Percentiles rank a stretch among this genome's conserved stretches.
Conservation (phyloP, 805 yeast genomes). For the Hanseniaspora valbyensis region DNA sequence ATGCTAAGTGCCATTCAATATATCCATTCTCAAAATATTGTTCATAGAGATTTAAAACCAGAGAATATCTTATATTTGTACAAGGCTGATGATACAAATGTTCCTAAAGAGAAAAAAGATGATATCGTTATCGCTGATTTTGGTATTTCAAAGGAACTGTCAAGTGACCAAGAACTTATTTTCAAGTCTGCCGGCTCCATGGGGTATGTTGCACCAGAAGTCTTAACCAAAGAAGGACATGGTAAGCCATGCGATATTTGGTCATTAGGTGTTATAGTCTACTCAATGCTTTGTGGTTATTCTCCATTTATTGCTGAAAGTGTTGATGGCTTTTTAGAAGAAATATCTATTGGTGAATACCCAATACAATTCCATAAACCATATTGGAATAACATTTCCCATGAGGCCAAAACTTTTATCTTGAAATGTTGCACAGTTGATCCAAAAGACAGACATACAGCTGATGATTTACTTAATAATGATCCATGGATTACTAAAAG, state of each 20-base stretch:
- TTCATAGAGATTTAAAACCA: slow-evolving; percentile 90
- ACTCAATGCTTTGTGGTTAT: slow-evolving; percentile 82
- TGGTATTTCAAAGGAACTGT: slow-evolving; percentile 79
- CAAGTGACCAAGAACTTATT: slow-evolving; percentile 47
- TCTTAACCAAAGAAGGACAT: slow-evolving; percentile 69
- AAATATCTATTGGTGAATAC: slow-evolving; percentile 54
- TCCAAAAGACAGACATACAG: slow-evolving; percentile 60
- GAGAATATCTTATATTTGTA: slow-evolving; percentile 73
- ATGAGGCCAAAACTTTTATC: slow-evolving; percentile 72
- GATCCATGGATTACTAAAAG: slow-evolving; percentile 53
- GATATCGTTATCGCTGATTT: slow-evolving; percentile 85
- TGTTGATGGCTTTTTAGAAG: slow-evolving; percentile 67
- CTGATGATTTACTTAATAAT: slow-evolving; percentile 50
- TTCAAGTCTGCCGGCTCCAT: slow-evolving; percentile 77
- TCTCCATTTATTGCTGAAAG: slow-evolving; percentile 84
- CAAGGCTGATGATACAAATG: slow-evolving; percentile 59
- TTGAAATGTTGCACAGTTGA: slow-evolving; percentile 56
- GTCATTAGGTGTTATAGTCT: slow-evolving; percentile 89
- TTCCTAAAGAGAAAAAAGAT: slow-evolving; percentile 45
- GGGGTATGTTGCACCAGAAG: slow-evolving; percentile 97
- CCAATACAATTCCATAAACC: slow-evolving; percentile 78
- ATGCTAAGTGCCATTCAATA: slow-evolving; percentile 68
- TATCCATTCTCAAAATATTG: slow-evolving; percentile 65
- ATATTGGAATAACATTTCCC: slow-evolving; percentile 74
- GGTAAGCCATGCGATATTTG: slow-evolving; percentile 94